Base-by-base conservation (phyloP, 2,329 filamentous ascomycete species). In the Pseudogymnoascus sp. region DNA sequence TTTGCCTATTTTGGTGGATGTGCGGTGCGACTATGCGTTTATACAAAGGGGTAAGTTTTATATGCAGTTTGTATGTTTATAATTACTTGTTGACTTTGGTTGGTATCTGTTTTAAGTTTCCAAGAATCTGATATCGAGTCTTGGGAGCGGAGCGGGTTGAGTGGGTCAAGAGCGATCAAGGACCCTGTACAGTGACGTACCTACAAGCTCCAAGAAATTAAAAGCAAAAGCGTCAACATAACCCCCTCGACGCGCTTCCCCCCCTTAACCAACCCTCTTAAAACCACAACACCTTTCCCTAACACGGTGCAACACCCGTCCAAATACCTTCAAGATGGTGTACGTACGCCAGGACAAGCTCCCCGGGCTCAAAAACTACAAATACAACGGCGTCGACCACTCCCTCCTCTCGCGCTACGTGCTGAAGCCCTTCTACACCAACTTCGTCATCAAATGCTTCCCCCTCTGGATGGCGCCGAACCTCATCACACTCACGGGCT, bases 351-450 rank as follows among this genome's bases (percentile, higher is more conserved):
- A 96, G 77, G 87, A 92, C 72, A 87, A 91, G 78, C 87, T 99
- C 66, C 86, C 89, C 39, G 91, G 90, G 74, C 86, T 99, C 70
- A 90, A 90, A 76, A 84, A 92, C 77, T 99, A 99, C 86, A 94
- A 96, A 78, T 99, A 99, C 82, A 91, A 89, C 41, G 85, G 85
- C 63, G 90, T 97, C 71, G 94, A 99, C 77, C 90, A 90, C 75
- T 96, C 92, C 64, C 80, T 97, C 65, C 81, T 91, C 41, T 97
- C 92, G 67, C 90, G 88, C 75, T 97, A 97, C 79, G 84, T 99
- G 67, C 80, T 99, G 71, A 97, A 99, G 81, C 94, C 94, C 6
- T 99, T 97, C 78, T 99, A 97, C 81, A 95, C 87, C 72, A 88
- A 96, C 77, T 82, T 94, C 68, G 93, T 96, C 71, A 96, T 99